Evolutionary conservation across 202 grass and related monocot genomes (phyloP).

Genomic region (Digitaria exilis): DNA sequence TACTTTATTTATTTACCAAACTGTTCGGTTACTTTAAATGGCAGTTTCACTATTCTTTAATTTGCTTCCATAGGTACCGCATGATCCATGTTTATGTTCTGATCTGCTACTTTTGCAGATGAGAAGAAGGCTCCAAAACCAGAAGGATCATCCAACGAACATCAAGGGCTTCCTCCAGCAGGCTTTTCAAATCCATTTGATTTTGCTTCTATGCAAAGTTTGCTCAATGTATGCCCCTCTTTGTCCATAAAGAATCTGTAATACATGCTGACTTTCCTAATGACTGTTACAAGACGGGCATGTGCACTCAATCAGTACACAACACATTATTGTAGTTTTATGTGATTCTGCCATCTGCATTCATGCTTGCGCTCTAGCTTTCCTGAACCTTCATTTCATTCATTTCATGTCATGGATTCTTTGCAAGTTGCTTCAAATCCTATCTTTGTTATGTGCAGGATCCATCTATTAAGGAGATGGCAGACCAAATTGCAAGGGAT

Average conservation of each 20-base stretch:
- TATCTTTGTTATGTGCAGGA: constrained; percentile 61
- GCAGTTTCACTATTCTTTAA: not conserved
- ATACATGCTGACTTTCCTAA: constrained; percentile 17
- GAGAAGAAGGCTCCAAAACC: constrained; percentile 62
- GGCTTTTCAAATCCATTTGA: constrained; percentile 64
- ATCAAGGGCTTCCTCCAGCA: constrained; percentile 47
- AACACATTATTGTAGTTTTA: constrained; percentile 2
- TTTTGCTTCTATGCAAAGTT: constrained; percentile 67
- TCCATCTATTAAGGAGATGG: constrained; percentile 96
- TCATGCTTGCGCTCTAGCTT: constrained; percentile 34
- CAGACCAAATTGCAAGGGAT: constrained; percentile 83
- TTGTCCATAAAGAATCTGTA: not conserved
- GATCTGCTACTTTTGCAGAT: constrained; percentile 46
- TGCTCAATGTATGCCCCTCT: constrained; percentile 62
- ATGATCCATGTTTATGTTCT: constrained; percentile 12
- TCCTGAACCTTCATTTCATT: not conserved
- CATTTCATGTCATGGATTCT: not conserved
- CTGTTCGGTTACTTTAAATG: not conserved
- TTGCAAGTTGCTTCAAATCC: constrained; percentile 24
- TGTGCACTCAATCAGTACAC: not conserved
- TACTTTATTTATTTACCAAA: too few relatives aligned
- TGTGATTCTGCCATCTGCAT: constrained; percentile 14
- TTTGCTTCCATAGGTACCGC: not conserved
- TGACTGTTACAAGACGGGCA: not conserved
- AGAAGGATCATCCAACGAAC: constrained; percentile 59